These are phyloP conservation scores for Mimosa pudica DNA, from an alignment of 306 rosid genomes.

Conservation along the genomic window DNA sequence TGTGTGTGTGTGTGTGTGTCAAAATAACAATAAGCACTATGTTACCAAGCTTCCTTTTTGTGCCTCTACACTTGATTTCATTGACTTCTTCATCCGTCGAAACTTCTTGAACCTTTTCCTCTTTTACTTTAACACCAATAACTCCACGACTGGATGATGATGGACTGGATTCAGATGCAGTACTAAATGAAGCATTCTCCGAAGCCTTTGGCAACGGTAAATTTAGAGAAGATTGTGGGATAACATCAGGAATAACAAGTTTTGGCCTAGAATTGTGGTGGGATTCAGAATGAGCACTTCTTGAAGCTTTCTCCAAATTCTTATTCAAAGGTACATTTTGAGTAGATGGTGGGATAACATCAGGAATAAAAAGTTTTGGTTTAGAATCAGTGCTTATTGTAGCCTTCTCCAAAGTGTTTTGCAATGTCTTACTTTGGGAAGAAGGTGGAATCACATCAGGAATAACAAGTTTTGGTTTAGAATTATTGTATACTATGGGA, in stretches of 20 bases:
- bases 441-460: slow-evolving; percentile 61
- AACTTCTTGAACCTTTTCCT: slow-evolving; percentile 46
- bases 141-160: slow-evolving; percentile 39
- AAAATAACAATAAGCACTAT: slow-evolving; percentile 6
- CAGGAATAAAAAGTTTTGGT: slow-evolving; percentile 75
- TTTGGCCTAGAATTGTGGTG: slow-evolving; percentile 52
- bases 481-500: slow-evolving; percentile 39
- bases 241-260: slow-evolving; percentile 72
- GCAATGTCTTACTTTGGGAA: slow-evolving; percentile 30
- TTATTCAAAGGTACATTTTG: slow-evolving; percentile 42
- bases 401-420: slow-evolving; percentile 45
- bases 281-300: slow-evolving; percentile 43
- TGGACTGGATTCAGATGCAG: slow-evolving; percentile 44
- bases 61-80: slow-evolving; percentile 62
- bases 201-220: slow-evolving; percentile 38
- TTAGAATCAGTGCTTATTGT: slow-evolving; percentile 49
- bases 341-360: slow-evolving; percentile 54
- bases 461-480: slow-evolving; percentile 71
- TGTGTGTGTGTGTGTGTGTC: neutral
- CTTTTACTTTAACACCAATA: slow-evolving; percentile 44
- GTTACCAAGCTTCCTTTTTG: slow-evolving; percentile 78
- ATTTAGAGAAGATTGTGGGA: slow-evolving; percentile 54
- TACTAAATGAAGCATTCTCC: slow-evolving; percentile 44
- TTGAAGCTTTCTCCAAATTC: slow-evolving; percentile 45
- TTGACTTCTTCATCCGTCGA: slow-evolving; percentile 47